Evolutionary conservation across 768 basidiomycete species (phyloP).

Genomic region (Brasilioporus rufonigricans): DNA sequence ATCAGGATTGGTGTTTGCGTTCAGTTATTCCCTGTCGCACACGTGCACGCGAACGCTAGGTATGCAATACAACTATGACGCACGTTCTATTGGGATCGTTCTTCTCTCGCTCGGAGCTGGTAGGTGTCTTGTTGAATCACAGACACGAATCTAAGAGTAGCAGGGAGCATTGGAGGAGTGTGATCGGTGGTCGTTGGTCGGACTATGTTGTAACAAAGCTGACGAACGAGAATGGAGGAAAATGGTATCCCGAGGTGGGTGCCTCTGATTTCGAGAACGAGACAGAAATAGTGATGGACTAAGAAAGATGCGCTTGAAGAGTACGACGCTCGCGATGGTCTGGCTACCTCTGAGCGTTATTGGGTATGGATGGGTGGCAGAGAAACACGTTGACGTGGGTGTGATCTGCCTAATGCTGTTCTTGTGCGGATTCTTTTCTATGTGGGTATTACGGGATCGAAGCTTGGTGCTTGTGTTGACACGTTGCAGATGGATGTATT

Average conservation of each 20-base stretch:
- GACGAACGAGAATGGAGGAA: constrained; percentile 44
- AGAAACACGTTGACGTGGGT: constrained; percentile 60
- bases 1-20: constrained; percentile 68
- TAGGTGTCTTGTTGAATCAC: constrained; percentile 26
- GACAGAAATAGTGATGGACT: not conserved
- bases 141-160: not conserved
- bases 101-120: constrained; percentile 74
- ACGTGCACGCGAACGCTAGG: constrained; percentile 71
- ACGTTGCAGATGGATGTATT: constrained; percentile 51
- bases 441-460: constrained; percentile 44
- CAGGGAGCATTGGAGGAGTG: constrained; percentile 50
- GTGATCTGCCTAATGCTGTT: constrained; percentile 73
- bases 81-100: constrained; percentile 73
- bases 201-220: constrained; percentile 46
- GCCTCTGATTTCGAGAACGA: not conserved
- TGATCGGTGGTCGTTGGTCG: constrained; percentile 58
- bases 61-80: constrained; percentile 58
- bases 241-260: constrained; percentile 62
- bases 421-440: constrained; percentile 66
- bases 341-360: constrained; percentile 56
- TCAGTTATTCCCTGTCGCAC: constrained; percentile 69
- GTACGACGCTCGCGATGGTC: constrained; percentile 55
- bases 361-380: constrained; percentile 73
- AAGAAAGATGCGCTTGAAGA: constrained; percentile 67
- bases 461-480: not conserved